Evolutionary conservation across 2,329 filamentous ascomycete species (phyloP), one percentile per base, ranked within the genome.

Genomic region (Arthrobotrys sinensis): DNA sequence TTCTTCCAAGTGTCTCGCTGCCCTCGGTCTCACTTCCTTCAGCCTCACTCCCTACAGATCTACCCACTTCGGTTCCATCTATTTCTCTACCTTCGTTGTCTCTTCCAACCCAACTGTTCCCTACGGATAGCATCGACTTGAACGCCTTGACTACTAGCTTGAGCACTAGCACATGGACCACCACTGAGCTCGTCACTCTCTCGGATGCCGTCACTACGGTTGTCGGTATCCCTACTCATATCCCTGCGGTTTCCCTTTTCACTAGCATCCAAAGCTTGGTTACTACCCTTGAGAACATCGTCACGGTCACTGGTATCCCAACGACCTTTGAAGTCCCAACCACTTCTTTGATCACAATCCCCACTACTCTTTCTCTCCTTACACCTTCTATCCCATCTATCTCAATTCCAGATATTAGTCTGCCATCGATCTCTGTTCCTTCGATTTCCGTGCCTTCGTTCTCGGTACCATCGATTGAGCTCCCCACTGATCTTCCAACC

Each of bases 161-260:
- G 28, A 62, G 52, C 63, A 67, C 70, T 4, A 67, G 63, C 34
- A 60, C 63, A 2, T 67, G 50, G 62, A 52, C 34, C 34, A 67
- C 63, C 24, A 67, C 70, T 4, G 40, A 67, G 43, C 53, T 67
- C 6, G 14, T 67, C 16, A 67, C 70, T 19, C 50, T 67, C 16
- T 75, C 70, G 3, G 36, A 63, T 11, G 40, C 24, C 52, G 32
- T 75, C 12, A 67, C 62, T 6, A 67, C 63, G 2, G 70, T 67
- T 24, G 40, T 75, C 45, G 70, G 62, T 62, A 45, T 75, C 32
- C 70, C 70, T 32, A 75, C 70, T 12, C 62, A 75, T n/a, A 75
- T 75, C 19, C 70, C 62, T 4, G 70, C 70, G 3, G 50, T 67
- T 24, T 67, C 70, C 32, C 63, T 67, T 0, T 67, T 75, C 63